Conservation (phyloP, 2,329 filamentous ascomycete genomes). For the Fusarium austroafricanum region DNA sequence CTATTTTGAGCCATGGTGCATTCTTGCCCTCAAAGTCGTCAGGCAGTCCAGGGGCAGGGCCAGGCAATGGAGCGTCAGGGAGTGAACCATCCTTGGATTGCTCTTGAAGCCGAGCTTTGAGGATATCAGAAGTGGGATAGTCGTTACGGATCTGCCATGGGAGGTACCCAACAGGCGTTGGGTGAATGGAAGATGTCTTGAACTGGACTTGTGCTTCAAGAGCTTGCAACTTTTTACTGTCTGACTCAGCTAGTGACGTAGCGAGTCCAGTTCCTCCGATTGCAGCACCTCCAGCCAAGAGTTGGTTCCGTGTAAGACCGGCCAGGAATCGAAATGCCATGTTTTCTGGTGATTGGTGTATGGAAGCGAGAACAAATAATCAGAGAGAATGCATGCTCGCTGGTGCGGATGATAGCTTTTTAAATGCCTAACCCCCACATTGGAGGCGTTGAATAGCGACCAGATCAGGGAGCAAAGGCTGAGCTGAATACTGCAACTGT, state of each 20-base stretch:
- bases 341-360: rapidly evolving
- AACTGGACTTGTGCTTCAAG: neutral
- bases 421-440: neutral
- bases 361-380: rapidly evolving
- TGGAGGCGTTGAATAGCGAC: no score
- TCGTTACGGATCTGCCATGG: slow-evolving; percentile 1
- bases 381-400: rapidly evolving
- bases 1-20: neutral
- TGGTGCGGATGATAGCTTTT: neutral
- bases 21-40: slow-evolving; percentile 1
- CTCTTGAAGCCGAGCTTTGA: neutral
- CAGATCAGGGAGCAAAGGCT: neutral
- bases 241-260: neutral
- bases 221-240: neutral
- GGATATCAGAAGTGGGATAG: neutral
- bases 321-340: neutral
- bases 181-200: neutral
- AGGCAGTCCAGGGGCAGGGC: neutral
- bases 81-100: neutral
- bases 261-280: neutral
- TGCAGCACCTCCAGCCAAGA: neutral
- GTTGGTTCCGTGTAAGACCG: neutral
- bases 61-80: neutral
- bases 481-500: neutral
- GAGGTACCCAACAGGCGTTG: neutral